Evolutionary conservation across 495 filamentous ascomycete species (phyloP).

Genomic region (Hypoxylon intermedium): DNA sequence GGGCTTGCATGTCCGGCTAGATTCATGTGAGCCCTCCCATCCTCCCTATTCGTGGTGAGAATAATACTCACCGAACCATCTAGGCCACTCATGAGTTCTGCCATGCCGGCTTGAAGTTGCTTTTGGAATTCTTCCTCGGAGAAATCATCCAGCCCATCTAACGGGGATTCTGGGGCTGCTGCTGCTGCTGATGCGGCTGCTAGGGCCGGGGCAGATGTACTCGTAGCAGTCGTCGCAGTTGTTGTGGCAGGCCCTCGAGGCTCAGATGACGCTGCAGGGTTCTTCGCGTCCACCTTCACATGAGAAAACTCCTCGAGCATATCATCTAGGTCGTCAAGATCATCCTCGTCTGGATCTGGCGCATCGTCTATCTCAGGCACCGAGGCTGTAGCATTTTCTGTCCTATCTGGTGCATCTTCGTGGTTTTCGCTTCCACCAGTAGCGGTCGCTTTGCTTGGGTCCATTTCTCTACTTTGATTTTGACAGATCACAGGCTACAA

Average conservation of each 20-base stretch:
- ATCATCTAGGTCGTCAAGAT: constrained; percentile 92
- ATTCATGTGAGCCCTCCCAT: constrained; percentile 13
- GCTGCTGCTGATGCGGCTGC: constrained; percentile 9
- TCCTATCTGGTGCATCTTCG: constrained; percentile 9
- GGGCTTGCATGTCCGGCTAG: constrained; percentile 79
- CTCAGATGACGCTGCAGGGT: constrained; percentile 48
- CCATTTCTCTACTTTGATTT: constrained; percentile 12
- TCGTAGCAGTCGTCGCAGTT: constrained; percentile 5
- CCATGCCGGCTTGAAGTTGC: constrained; percentile 87
- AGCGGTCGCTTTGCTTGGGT: constrained; percentile 24
- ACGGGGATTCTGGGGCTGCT: constrained; percentile 9
- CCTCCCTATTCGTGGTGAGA: background rate
- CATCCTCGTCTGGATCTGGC: constrained; percentile 81
- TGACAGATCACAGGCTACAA: background rate
- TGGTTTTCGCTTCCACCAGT: constrained; percentile 17
- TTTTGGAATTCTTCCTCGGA: constrained; percentile 80
- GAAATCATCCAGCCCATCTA: constrained; percentile 42
- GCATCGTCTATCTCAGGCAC: constrained; percentile 54
- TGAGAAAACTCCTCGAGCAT: constrained; percentile 88
- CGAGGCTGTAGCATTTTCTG: constrained; percentile 32
- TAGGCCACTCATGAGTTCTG: constrained; percentile 75
- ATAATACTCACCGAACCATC: constrained; percentile 59
- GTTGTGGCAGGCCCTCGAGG: constrained; percentile 45
- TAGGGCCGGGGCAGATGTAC: constrained; percentile 11
- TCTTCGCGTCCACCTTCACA: constrained; percentile 58